phyloP scores from a whole-genome alignment of 148 eudicot genomes.

The Oxyria digyna region DNA sequence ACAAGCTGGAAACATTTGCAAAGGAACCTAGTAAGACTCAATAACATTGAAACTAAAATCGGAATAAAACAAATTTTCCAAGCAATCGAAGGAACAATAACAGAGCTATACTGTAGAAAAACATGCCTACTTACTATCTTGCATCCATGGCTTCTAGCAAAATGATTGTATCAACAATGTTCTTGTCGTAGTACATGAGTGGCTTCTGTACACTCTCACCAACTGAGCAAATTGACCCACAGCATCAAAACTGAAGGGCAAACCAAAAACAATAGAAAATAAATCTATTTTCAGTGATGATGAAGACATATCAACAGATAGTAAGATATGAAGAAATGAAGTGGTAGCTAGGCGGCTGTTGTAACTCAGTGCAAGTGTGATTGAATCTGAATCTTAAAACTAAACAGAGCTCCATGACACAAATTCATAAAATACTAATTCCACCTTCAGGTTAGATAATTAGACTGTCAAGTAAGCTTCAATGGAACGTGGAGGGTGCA shows the following conservation, averaged over 20 bases:
- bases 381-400: too few species aligned
- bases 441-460: too few species aligned
- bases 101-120: neutral
- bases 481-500: too few species aligned
- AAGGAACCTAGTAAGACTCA: neutral
- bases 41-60: too few species aligned
- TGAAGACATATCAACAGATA: neutral
- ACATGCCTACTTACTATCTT: constrained; percentile 61
- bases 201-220: constrained; percentile 96
- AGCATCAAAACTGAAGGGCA: constrained; percentile 81
- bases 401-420: too few species aligned
- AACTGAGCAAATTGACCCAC: constrained; percentile 96
- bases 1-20: constrained; percentile 30
- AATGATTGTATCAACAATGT: constrained; percentile 72
- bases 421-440: too few species aligned
- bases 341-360: too few species aligned
- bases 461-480: too few species aligned
- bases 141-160: constrained; percentile 92
- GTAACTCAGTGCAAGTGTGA: too few species aligned
- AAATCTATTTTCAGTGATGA: neutral
- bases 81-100: neutral
- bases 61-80: too few species aligned
- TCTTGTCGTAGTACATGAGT: constrained; percentile 72
- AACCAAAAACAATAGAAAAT: neutral
- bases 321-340: too few species aligned